phyloP scores from a whole-genome alignment of 176 grass and related monocot genomes.

The Aegilops longissima region DNA sequence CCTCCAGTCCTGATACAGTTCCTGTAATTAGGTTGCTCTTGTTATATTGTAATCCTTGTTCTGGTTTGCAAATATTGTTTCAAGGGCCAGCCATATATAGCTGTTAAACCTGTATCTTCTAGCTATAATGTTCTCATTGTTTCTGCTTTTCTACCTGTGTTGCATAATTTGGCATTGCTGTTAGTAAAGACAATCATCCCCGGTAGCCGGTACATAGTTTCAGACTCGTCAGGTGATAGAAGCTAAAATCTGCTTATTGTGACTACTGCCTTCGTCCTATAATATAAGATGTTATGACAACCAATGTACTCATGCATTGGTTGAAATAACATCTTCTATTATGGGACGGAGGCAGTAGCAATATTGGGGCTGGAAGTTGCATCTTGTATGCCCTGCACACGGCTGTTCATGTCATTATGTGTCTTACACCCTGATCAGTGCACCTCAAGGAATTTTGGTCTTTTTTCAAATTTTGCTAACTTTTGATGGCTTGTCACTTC shows the following conservation, averaged over 20 bases:
- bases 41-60: conserved; percentile 14
- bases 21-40: conserved; percentile 28
- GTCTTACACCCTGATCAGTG: neutral
- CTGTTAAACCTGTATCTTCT: neutral
- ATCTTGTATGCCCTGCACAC: neutral
- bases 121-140: neutral
- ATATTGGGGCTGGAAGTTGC: neutral
- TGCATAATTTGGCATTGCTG: neutral
- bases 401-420: neutral
- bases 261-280: neutral
- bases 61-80: conserved; percentile 33
- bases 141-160: neutral
- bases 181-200: neutral
- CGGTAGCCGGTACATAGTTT: neutral
- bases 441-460: neutral
- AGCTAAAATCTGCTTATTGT: neutral
- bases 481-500: neutral
- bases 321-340: no score
- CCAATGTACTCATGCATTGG: no score
- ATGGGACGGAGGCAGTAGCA: neutral
- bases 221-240: neutral
- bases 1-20: conserved; percentile 4
- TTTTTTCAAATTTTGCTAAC: neutral
- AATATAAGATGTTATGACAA: no score
- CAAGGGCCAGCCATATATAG: conserved; percentile 27